A percentile compares a stretch with the other conserved stretches of the same genome.
Evolutionary conservation across 2,329 filamentous ascomycete genomes (phyloP).

Genomic region (Dactylella cylindrospora): DNA sequence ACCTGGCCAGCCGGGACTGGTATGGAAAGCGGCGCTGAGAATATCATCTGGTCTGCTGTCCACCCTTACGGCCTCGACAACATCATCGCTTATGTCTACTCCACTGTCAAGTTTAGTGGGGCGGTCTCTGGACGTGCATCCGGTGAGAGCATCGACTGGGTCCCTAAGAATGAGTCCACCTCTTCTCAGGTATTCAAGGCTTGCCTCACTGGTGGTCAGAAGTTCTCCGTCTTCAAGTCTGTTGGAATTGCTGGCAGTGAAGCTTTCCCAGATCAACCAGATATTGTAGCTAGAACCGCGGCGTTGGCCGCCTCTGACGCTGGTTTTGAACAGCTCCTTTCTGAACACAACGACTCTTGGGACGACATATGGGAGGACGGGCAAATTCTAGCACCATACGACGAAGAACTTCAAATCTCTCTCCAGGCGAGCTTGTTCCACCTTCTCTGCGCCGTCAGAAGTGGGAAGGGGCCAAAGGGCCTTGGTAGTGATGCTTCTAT

Average conservation of each 20-base stretch:
- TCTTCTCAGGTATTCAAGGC: constrained; percentile 65
- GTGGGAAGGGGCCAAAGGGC: constrained; percentile 57
- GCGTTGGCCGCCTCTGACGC: constrained; percentile 56
- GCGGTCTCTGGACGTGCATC: constrained; percentile 48
- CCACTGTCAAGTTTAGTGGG: constrained; percentile 54
- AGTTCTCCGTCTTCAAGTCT: constrained; percentile 64
- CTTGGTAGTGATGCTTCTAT: constrained; percentile 64
- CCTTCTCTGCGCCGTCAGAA: constrained; percentile 59
- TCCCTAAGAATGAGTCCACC: constrained; percentile 63
- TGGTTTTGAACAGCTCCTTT: constrained; percentile 61
- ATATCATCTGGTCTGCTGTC: constrained; percentile 66
- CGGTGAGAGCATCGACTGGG: constrained; percentile 49
- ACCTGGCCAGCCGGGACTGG: constrained; percentile 63
- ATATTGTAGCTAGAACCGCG: constrained; percentile 59
- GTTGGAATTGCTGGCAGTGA: constrained; percentile 70
- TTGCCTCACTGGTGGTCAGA: constrained; percentile 58
- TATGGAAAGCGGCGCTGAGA: constrained; percentile 55
- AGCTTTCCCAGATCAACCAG: constrained; percentile 59
- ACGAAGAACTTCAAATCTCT: constrained; percentile 56
- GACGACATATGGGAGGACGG: constrained; percentile 61
- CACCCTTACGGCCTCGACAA: constrained; percentile 63
- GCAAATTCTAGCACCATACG: constrained; percentile 59
- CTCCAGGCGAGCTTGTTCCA: constrained; percentile 61
- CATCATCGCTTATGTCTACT: constrained; percentile 64
- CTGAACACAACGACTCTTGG: constrained; percentile 65